Conservation (phyloP, 2,329 filamentous ascomycete genomes). For the Aspergillus sp. region DNA sequence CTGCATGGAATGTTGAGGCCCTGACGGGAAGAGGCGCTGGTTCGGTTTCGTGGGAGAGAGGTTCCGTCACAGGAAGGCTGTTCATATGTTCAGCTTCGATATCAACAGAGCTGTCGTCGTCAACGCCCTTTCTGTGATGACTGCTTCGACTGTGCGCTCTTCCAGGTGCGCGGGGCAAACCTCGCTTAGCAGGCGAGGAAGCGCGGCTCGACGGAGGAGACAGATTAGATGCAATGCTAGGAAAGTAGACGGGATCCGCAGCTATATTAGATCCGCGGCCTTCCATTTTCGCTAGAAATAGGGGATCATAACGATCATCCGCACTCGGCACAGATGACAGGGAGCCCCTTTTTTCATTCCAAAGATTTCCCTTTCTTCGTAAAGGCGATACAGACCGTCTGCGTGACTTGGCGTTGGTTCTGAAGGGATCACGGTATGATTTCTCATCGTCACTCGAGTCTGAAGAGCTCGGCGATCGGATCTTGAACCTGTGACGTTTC, state of each 20-base stretch:
- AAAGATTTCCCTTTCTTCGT: slow-evolving; percentile 6
- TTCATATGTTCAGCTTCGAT: slow-evolving; percentile 24
- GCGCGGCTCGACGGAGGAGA: slow-evolving; percentile 67
- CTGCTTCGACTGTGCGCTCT: slow-evolving; percentile 45
- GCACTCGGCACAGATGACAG: slow-evolving; percentile 59
- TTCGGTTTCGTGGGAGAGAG: slow-evolving; percentile 29
- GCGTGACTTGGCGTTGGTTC: slow-evolving; percentile 2
- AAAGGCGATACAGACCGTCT: slow-evolving; percentile 15
- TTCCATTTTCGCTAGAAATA: slow-evolving; percentile 48
- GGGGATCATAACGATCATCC: slow-evolving; percentile 35
- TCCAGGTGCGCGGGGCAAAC: slow-evolving; percentile 48
- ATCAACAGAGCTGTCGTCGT: slow-evolving; percentile 28
- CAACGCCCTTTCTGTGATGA: slow-evolving; percentile 43
- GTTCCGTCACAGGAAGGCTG: slow-evolving; percentile 20
- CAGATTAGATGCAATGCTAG: slow-evolving; percentile 65
- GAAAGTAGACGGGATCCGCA: slow-evolving; percentile 52
- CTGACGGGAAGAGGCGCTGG: slow-evolving; percentile 35
- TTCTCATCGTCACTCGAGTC: slow-evolving; percentile 55
- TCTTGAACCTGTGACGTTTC: slow-evolving; percentile 58
- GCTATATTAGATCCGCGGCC: slow-evolving; percentile 51
- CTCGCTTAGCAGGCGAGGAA: slow-evolving; percentile 66
- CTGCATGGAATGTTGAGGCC: slow-evolving; percentile 28
- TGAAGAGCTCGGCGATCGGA: slow-evolving; percentile 58
- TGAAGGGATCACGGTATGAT: slow-evolving; percentile 15
- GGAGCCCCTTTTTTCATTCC: slow-evolving; percentile 58